These are phyloP conservation scores for Blastobotrys apis DNA, from an alignment of 1,139 yeast species.

Conservation along the genomic window DNA sequence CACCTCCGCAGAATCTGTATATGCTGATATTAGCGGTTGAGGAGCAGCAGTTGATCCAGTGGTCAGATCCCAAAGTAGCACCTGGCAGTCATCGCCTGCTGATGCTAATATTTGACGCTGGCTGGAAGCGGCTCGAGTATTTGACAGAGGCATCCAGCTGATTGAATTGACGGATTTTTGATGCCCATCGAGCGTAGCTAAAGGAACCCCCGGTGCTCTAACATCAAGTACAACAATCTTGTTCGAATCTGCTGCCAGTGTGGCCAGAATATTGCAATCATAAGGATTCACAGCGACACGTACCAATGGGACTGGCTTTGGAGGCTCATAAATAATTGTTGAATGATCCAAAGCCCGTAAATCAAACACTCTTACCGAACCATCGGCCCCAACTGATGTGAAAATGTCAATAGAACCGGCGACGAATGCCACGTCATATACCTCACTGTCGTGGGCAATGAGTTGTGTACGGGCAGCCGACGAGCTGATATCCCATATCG, in stretches of 20 bases:
- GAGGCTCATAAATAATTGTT: conserved; percentile 83
- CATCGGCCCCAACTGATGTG: conserved; percentile 94
- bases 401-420: conserved; percentile 73
- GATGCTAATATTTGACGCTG: conserved; percentile 57
- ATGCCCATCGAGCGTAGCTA: conserved; percentile 66
- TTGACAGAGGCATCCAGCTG: conserved; percentile 72
- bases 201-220: conserved; percentile 83
- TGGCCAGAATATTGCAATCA: conserved; percentile 77
- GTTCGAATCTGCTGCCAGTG: conserved; percentile 68
- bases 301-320: conserved; percentile 57
- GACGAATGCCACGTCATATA: conserved; percentile 83
- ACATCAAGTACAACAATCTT: conserved; percentile 71
- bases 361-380: conserved; percentile 89
- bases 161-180: conserved; percentile 63
- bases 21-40: conserved; percentile 47
- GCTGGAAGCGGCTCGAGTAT: conserved; percentile 15
- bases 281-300: conserved; percentile 73
- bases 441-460: conserved; percentile 95
- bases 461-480: conserved; percentile 88
- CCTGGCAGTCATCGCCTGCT: conserved; percentile 91
- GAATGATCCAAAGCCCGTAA: conserved; percentile 86
- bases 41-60: conserved; percentile 21
- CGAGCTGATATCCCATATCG: conserved; percentile 81
- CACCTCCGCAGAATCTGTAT: conserved; percentile 60
- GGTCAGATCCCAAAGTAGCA: conserved; percentile 74